Conservation (phyloP, 2,329 filamentous ascomycete genomes). For the Botryotinia convoluta region DNA sequence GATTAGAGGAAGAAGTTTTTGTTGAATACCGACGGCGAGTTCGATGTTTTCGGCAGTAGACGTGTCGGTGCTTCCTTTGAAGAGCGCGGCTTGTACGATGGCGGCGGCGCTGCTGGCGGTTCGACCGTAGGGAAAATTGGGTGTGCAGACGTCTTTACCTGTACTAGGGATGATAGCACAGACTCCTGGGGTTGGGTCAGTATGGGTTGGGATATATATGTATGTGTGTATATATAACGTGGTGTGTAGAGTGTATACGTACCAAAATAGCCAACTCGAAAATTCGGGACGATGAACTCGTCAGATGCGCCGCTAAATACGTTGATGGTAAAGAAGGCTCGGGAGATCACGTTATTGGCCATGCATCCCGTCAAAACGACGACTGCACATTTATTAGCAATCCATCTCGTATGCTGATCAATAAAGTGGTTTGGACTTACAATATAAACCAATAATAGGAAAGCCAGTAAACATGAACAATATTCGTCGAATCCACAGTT, state of each 20-base stretch:
- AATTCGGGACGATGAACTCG: constrained; percentile 12
- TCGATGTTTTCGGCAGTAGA: not conserved
- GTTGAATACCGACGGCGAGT: constrained; percentile 6
- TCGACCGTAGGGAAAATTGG: not conserved
- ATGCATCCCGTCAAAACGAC: constrained; percentile 7
- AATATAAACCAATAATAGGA: constrained; percentile 2
- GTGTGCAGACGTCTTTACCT: not conserved
- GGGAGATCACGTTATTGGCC: not conserved
- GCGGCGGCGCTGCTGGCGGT: not conserved
- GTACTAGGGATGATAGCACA: constrained; percentile 4
- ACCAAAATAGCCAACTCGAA: constrained; percentile 14
- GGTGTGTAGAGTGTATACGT: not conserved
- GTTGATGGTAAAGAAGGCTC: constrained; percentile 6
- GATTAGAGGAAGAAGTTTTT: not conserved
- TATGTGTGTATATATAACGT: not conserved
- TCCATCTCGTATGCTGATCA: too few species aligned
- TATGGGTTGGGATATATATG: not conserved
- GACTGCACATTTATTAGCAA: not conserved
- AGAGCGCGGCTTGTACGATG: not conserved
- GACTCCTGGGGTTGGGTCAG: not conserved
- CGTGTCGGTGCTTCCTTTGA: not conserved
- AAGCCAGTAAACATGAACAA: not conserved
- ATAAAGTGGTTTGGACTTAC: not conserved
- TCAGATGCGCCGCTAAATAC: constrained; percentile 2
- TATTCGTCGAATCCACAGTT: constrained; percentile 1